A percentile compares a stretch with the other conserved stretches of the same genome.
phyloP scores from a whole-genome alignment of 1,284 basidiomycete species.

The Ceratorhiza oryzae-sativae region DNA sequence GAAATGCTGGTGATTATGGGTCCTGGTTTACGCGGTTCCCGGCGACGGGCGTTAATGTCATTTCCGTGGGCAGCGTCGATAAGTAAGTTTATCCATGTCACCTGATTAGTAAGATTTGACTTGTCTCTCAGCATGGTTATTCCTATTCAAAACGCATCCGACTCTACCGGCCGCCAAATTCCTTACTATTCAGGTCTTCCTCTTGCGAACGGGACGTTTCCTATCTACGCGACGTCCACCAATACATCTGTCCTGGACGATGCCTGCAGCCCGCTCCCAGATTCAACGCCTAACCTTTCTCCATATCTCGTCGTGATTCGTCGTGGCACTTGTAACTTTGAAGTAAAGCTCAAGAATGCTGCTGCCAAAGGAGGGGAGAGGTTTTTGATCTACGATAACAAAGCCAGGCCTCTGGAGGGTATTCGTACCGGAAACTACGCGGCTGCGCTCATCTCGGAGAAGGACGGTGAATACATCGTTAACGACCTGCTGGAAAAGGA shows the following conservation, averaged over 20 bases:
- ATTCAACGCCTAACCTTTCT: constrained; percentile 60
- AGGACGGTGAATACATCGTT: constrained; percentile 50
- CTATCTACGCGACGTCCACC: constrained; percentile 46
- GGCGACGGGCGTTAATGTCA: constrained; percentile 37
- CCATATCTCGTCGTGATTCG: constrained; percentile 58
- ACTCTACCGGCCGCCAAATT: neutral
- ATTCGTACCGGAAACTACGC: too few relatives aligned
- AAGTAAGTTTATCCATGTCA: constrained; percentile 17
- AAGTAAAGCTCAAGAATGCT: constrained; percentile 57
- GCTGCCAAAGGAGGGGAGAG: constrained; percentile 60
- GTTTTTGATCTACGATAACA: constrained; percentile 56
- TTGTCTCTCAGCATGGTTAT: neutral
- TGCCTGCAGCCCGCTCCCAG: constrained; percentile 62
- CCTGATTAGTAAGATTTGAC: neutral
- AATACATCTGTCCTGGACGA: constrained; percentile 53
- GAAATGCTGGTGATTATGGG: constrained; percentile 42
- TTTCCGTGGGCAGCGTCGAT: constrained; percentile 42
- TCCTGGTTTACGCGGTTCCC: constrained; percentile 41
- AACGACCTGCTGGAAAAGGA: constrained; percentile 55
- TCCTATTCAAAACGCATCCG: neutral
- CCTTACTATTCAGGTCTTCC: constrained; percentile 25
- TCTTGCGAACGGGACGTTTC: constrained; percentile 34
- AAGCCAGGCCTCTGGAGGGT: neutral
- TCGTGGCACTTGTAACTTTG: constrained; percentile 61
- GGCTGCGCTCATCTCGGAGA: constrained; percentile 38